Percentiles rank a stretch among this genome's conserved stretches.
These are phyloP conservation scores for Colletotrichum cereale DNA, from an alignment of 2,329 filamentous ascomycete species.

Conservation along the genomic window DNA sequence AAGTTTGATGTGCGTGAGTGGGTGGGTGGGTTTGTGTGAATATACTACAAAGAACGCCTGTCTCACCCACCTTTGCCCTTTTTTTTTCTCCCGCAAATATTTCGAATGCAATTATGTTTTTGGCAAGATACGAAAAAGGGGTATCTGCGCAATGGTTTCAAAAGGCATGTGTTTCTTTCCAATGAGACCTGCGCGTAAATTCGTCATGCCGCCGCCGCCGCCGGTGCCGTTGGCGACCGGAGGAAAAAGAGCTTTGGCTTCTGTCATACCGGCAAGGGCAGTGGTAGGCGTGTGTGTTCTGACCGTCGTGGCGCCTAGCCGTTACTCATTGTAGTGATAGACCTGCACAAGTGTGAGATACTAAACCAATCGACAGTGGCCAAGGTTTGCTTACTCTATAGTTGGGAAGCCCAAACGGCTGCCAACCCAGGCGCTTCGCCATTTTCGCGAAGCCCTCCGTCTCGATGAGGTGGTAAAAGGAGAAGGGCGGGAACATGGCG, in stretches of 20 bases:
- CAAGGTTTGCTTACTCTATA: slow-evolving; percentile 79
- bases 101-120: slow-evolving; percentile 32
- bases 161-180: slow-evolving; percentile 29
- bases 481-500: slow-evolving; percentile 97
- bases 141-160: slow-evolving; percentile 29
- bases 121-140: slow-evolving; percentile 34
- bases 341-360: slow-evolving; percentile 64
- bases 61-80: slow-evolving; percentile 1
- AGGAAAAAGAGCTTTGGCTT: not conserved
- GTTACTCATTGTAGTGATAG: slow-evolving; percentile 90
- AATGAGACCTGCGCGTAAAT: slow-evolving; percentile 32
- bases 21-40: slow-evolving; percentile 5
- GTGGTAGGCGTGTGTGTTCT: slow-evolving; percentile 10
- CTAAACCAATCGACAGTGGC: not conserved
- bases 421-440: slow-evolving; percentile 89
- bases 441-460: slow-evolving; percentile 99
- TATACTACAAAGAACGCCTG: slow-evolving; percentile 36
- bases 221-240: slow-evolving; percentile 12
- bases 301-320: slow-evolving; percentile 14
- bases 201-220: slow-evolving; percentile 28
- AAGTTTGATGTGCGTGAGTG: slow-evolving; percentile 16
- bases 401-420: slow-evolving; percentile 89
- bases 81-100: not conserved
- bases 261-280: not conserved
- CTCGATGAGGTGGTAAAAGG: slow-evolving; percentile 97